Evolutionary conservation across 1,139 yeast genomes (phyloP).

Genomic region (Candida freyschussii): DNA sequence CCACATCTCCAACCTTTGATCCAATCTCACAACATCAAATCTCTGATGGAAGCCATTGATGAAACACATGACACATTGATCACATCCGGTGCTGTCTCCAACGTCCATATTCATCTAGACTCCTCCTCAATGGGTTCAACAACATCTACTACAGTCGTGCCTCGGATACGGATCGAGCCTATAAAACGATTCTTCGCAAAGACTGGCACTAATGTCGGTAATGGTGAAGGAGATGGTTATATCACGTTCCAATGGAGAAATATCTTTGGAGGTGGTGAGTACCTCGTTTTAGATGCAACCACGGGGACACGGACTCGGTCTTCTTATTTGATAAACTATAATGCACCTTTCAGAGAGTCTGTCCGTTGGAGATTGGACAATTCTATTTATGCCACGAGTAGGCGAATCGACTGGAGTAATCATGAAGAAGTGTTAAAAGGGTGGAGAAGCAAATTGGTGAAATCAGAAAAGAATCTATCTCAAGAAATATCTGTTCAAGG

Average conservation of each 20-base stretch:
- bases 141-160: slow-evolving; percentile 35
- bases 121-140: slow-evolving; percentile 2
- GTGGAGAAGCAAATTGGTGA: slow-evolving; percentile 44
- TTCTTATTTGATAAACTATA: slow-evolving; percentile 59
- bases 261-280: slow-evolving; percentile 87
- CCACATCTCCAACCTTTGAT: slow-evolving; percentile 55
- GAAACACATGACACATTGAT: slow-evolving; percentile 39
- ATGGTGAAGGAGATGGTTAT: slow-evolving; percentile 94
- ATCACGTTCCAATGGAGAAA: slow-evolving; percentile 72
- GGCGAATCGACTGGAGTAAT: slow-evolving; percentile 65
- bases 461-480: slow-evolving; percentile 26
- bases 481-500: slow-evolving; percentile 66
- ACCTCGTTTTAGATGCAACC: slow-evolving; percentile 68
- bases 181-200: slow-evolving; percentile 66
- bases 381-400: slow-evolving; percentile 50
- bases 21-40: slow-evolving; percentile 33
- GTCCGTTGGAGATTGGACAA: slow-evolving; percentile 52
- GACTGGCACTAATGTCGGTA: slow-evolving; percentile 92
- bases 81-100: slow-evolving; percentile 29
- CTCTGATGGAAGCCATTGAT: slow-evolving; percentile 40
- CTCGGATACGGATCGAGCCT: slow-evolving; percentile 56
- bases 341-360: slow-evolving; percentile 52
- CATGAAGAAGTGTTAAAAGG: slow-evolving; percentile 62
- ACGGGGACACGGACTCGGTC: slow-evolving; percentile 77
- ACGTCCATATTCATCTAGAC: slow-evolving; percentile 28